phyloP scores from a whole-genome alignment of 2,329 filamentous ascomycete species.

The Penicillium hesseltinei region DNA sequence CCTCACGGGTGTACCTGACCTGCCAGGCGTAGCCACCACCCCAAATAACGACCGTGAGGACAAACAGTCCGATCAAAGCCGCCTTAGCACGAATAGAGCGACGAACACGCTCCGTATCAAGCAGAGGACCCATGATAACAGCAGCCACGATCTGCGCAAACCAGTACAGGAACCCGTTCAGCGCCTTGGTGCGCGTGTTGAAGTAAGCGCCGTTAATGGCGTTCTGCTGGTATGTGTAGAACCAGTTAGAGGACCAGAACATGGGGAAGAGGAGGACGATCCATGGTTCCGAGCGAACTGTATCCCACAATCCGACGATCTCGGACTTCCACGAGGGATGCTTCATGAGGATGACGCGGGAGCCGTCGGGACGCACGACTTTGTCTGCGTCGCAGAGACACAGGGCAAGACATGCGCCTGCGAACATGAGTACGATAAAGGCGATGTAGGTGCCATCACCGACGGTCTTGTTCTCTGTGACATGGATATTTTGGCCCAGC shows the following conservation, averaged over 20 bases:
- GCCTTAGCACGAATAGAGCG: constrained; percentile 66
- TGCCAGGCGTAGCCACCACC: constrained; percentile 78
- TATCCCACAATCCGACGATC: constrained; percentile 69
- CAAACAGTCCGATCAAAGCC: constrained; percentile 59
- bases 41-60: constrained; percentile 73
- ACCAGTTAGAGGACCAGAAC: constrained; percentile 76
- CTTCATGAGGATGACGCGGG: constrained; percentile 79
- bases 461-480: constrained; percentile 36
- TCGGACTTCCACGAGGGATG: constrained; percentile 81
- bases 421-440: constrained; percentile 75
- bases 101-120: constrained; percentile 60
- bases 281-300: constrained; percentile 66
- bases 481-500: constrained; percentile 43
- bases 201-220: constrained; percentile 67
- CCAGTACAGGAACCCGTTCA: constrained; percentile 76
- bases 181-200: constrained; percentile 67
- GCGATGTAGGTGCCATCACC: constrained; percentile 76
- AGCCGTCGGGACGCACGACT: constrained; percentile 72
- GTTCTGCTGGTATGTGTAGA: constrained; percentile 76
- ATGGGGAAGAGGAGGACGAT: constrained; percentile 74
- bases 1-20: constrained; percentile 54
- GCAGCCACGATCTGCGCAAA: constrained; percentile 73
- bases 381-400: constrained; percentile 67
- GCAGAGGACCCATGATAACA: constrained; percentile 65
- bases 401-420: constrained; percentile 68